phyloP scores from a whole-genome alignment of 2,329 filamentous ascomycete genomes.

The Keithomyces neogunnii region DNA sequence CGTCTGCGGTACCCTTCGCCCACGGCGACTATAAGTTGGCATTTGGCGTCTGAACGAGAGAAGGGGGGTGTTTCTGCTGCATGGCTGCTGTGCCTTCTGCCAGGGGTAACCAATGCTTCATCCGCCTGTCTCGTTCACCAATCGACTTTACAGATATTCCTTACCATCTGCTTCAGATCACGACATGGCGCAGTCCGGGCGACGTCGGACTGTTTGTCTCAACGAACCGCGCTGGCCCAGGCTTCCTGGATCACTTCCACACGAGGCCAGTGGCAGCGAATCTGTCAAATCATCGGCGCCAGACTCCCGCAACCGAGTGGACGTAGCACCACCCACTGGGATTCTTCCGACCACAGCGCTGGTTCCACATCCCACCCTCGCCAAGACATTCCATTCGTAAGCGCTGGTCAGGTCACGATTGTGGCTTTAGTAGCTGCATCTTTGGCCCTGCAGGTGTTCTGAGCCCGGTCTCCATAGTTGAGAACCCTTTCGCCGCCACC shows the following conservation, averaged over 20 bases:
- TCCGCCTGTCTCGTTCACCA: neutral
- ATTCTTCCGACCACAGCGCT: neutral
- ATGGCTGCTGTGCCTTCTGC: slow-evolving; percentile 2
- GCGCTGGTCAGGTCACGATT: slow-evolving; percentile 1
- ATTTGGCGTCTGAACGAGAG: slow-evolving; percentile 2
- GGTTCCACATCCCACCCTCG: neutral
- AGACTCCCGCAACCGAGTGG: neutral
- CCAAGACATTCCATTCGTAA: neutral
- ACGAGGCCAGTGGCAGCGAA: neutral
- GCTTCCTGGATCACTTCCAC: neutral
- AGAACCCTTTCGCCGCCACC: slow-evolving; percentile 3
- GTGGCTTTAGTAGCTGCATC: slow-evolving; percentile 3
- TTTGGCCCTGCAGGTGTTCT: slow-evolving; percentile 2
- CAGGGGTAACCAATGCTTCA: slow-evolving; percentile 5
- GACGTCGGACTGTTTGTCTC: slow-evolving; percentile 3
- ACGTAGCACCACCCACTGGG: neutral
- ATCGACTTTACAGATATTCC: slow-evolving; percentile 1
- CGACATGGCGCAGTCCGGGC: slow-evolving; percentile 11
- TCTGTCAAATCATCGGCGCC: neutral
- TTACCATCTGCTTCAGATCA: slow-evolving; percentile 10
- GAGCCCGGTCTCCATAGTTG: neutral
- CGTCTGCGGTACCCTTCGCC: neutral
- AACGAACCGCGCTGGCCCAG: neutral
- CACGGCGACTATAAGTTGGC: neutral
- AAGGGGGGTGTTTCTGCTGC: neutral